Conservation (phyloP, 129 eudicot genomes). For the Helianthus annuus region HanXRQr2.0-SUNRISE NC_035435.2:136821252-136821751, state of each 20-base stretch:
- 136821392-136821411: slow-evolving; percentile 64
- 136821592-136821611: slow-evolving; percentile 80
- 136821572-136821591: slow-evolving; percentile 82
- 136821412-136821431: slow-evolving; percentile 71
- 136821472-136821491: background rate
- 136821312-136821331: background rate
- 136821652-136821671: slow-evolving; percentile 73
- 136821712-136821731: slow-evolving; percentile 51
- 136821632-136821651: slow-evolving; percentile 82
- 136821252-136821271: too few relatives aligned
- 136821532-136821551: slow-evolving; percentile 53
- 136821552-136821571: slow-evolving; percentile 81
- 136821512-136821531: too few relatives aligned
- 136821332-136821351: slow-evolving; percentile 66
- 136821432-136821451: slow-evolving; percentile 74
- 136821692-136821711: slow-evolving; percentile 66
- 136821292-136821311: too few relatives aligned
- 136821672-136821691: slow-evolving; percentile 65
- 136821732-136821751: slow-evolving; percentile 79
- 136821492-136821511: too few relatives aligned
- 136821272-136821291: too few relatives aligned
- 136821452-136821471: slow-evolving; percentile 52
- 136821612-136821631: slow-evolving; percentile 53
- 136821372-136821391: slow-evolving; percentile 71
- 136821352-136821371: slow-evolving; percentile 69